Evolutionary conservation across 306 rosid genomes (phyloP).

Genomic region (Prunus mira): DNA sequence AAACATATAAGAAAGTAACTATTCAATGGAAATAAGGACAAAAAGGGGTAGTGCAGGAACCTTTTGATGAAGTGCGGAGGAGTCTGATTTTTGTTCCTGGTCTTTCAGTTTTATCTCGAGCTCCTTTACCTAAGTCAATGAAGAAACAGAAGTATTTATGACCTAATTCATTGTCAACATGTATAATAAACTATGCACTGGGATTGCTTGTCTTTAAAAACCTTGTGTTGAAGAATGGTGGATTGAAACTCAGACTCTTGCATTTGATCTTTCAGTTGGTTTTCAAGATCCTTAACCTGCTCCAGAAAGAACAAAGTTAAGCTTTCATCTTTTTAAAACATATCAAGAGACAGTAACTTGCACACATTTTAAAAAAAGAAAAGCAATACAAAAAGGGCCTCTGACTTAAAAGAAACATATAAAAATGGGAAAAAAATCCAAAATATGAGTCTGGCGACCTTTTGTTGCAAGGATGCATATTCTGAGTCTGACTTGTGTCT

Average conservation of each 20-base stretch:
- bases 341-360: not conserved
- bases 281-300: slow-evolving; percentile 76
- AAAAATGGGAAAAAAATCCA: slow-evolving; percentile 7
- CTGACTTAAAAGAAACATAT: not conserved
- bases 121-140: slow-evolving; percentile 51
- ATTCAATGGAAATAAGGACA: not conserved
- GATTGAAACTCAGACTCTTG: slow-evolving; percentile 57
- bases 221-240: slow-evolving; percentile 66
- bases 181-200: not conserved
- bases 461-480: slow-evolving; percentile 51
- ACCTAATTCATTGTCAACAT: slow-evolving; percentile 9
- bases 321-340: slow-evolving; percentile 7
- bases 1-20: not conserved
- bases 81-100: slow-evolving; percentile 49
- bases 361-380: not conserved
- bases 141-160: not conserved
- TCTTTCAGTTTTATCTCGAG: slow-evolving; percentile 71
- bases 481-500: slow-evolving; percentile 59
- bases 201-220: slow-evolving; percentile 21
- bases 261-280: slow-evolving; percentile 57
- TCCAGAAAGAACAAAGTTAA: slow-evolving; percentile 4
- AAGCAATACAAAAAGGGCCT: not conserved
- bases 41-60: slow-evolving; percentile 17
- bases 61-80: slow-evolving; percentile 53
- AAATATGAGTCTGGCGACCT: slow-evolving; percentile 36